Evolutionary conservation across 2,329 filamentous ascomycete genomes (phyloP).

Genomic region (Bipolaris zeicola): DNA sequence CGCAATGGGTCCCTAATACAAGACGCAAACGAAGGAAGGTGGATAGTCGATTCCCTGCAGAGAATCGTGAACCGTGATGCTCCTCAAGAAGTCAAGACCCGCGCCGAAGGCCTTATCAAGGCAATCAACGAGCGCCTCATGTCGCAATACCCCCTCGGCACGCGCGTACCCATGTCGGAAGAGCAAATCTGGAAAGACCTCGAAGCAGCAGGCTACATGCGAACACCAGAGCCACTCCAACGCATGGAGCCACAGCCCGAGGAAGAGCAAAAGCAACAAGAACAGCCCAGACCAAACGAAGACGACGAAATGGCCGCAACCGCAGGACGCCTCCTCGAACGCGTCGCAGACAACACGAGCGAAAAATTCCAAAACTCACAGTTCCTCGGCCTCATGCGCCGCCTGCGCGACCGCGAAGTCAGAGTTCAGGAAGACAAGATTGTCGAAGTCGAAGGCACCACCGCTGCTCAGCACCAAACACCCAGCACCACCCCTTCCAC

Average conservation of each 20-base stretch:
- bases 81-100: slow-evolving; percentile 32
- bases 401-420: slow-evolving; percentile 73
- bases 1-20: slow-evolving; percentile 30
- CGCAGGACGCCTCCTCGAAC: slow-evolving; percentile 71
- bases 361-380: slow-evolving; percentile 79
- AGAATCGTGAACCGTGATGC: slow-evolving; percentile 34
- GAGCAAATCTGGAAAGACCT: slow-evolving; percentile 39
- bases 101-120: slow-evolving; percentile 35
- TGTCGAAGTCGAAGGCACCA: slow-evolving; percentile 55
- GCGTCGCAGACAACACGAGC: slow-evolving; percentile 69
- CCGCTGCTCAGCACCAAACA: neutral
- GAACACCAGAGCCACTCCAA: slow-evolving; percentile 23
- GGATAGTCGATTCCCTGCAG: slow-evolving; percentile 41
- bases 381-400: slow-evolving; percentile 78
- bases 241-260: slow-evolving; percentile 33
- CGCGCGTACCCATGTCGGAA: slow-evolving; percentile 27
- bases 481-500: neutral
- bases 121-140: slow-evolving; percentile 45
- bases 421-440: slow-evolving; percentile 73
- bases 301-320: slow-evolving; percentile 74
- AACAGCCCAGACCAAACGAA: slow-evolving; percentile 45
- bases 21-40: slow-evolving; percentile 42
- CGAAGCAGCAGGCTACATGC: slow-evolving; percentile 39
- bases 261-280: slow-evolving; percentile 33
- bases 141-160: slow-evolving; percentile 42